Evolutionary conservation across 306 rosid genomes (phyloP), one percentile per base, ranked within the genome.

Genomic region (Senna tora): DNA sequence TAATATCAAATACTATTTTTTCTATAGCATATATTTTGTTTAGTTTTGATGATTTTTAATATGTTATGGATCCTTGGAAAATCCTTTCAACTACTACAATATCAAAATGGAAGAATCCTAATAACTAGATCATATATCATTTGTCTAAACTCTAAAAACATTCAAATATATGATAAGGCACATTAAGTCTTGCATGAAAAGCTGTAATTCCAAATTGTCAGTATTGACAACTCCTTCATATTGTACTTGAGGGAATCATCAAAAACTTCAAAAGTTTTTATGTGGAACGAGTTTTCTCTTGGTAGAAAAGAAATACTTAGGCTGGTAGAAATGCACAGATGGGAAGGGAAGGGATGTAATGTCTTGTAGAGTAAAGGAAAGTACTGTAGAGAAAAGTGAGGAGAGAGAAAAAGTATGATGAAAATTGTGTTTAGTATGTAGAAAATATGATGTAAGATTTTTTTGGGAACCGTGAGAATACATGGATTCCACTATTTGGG

Each of bases 1-100:
- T 72, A 67, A 11, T 32, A 42, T 45, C 16, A 25, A 32, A 17
- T 64, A 28, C 6, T 41, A 8, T 41, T 22, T 42, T 54, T 21
- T 55, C 36, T 0, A 58, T 15, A 11, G 55, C 63, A 41, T 20
- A 19, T 33, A 59, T 73, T 65, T 57, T 49, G 42, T 50, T 28
- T 72, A 56, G 34, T 73, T 73, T 38, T 9, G 39, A 9, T 74
- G 59, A 60, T 51, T 32, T 33, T 25, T 25, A 59, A 66, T 61
- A 36, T 21, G 32, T 62, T 34, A 53, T 21, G 21, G 65, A 45
- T 80, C 30, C 39, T 67, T 68, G 34, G 52, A 39, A 60, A 59
- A 42, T 58, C 55, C 42, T 73, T 45, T 13, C 17, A 32, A 68
- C 32, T 69, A 69, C 49, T 63, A 69, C 17, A 14, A 60, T 19